Evolutionary conservation across 2,329 filamentous ascomycete species (phyloP), one percentile per base, ranked within the genome.

Genomic region (Fusarium torulosum): DNA sequence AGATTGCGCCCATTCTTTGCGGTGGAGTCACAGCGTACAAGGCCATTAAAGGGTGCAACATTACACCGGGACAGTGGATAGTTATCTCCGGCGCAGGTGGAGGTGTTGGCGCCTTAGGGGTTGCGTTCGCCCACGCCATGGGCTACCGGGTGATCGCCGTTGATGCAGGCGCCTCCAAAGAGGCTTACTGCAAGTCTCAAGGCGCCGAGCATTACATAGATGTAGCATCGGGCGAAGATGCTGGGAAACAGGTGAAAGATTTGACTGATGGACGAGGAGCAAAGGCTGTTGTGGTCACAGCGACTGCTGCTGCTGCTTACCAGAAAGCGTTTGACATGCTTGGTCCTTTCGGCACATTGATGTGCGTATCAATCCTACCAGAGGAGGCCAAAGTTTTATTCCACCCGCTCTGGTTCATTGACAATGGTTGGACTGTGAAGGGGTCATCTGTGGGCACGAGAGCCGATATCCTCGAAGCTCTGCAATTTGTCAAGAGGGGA

Each of bases 21-120:
- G 80, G 76, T 6, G 81, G 81, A 1, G 79, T 82, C 0, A 82
- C 80, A 2, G 80, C 79, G 3, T 82, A 82, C 59, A 80, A 79
- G 60, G 80, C 78, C 0, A 63, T 81, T 53, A 80, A 80, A 66
- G 63, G 64, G 6, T 76, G 74, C 49, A 70, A 61, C 9, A 56
- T 75, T 15, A 70, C 65, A 1, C 76, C 77, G 0, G 79, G 80
- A 1, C 74, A 78, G 53, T 80, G 74, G 73, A 54, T 81, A 1
- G 78, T 75, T 3, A 70, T 83, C 3, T 73, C 75, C 0, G 81
- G 80, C 2, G 80, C 73, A 0, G 79, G 76, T 1, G 80, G 80
- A 5, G 80, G 80, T 2, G 78, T 81, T 2, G 80, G 79, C 2
- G 74, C 75, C 14, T 59, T 82, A 17, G 79, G 75, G 0, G 73